These are phyloP conservation scores for Aspergillus saccharolyticus DNA, from an alignment of 495 filamentous ascomycete genomes.

Conservation along the genomic window DNA sequence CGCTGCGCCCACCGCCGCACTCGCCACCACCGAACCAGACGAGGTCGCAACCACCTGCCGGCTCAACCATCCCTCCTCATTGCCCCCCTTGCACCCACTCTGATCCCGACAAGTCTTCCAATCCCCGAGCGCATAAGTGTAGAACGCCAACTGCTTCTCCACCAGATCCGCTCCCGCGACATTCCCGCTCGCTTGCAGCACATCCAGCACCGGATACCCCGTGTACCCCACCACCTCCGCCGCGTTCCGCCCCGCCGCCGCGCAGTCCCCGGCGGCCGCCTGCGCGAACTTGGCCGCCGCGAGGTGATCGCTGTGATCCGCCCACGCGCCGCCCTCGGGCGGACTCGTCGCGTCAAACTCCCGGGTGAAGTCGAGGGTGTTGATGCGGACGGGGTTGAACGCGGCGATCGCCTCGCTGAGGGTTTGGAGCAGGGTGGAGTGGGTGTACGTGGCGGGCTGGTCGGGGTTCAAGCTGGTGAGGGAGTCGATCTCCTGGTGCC, in stretches of 20 bases:
- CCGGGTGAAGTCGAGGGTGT: conserved; percentile 15
- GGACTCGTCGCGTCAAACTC: not conserved
- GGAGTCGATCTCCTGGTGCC: conserved; percentile 2
- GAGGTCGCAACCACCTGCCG: not conserved
- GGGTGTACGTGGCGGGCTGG: conserved; percentile 3
- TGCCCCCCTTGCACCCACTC: not conserved
- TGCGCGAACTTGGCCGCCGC: conserved; percentile 7
- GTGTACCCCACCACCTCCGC: conserved; percentile 1
- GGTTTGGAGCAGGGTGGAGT: conserved; percentile 2
- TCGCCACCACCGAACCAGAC: not conserved
- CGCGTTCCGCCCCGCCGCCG: no score
- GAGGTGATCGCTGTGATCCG: conserved; percentile 16
- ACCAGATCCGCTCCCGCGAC: not conserved
- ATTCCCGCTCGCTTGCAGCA: not conserved
- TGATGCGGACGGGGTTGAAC: conserved; percentile 12
- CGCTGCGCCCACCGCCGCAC: not conserved
- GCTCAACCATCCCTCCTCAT: not conserved
- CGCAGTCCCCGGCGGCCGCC: not conserved
- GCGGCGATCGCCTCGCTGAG: conserved; percentile 4
- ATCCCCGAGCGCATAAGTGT: not conserved
- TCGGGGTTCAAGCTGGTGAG: conserved; percentile 1
- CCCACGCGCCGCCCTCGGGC: not conserved
- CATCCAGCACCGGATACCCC: conserved; percentile 1
- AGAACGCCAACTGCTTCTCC: conserved; percentile 7
- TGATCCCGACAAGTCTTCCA: not conserved